These are phyloP conservation scores for Papiliotrema laurentii DNA, from an alignment of 1,284 basidiomycete genomes.

Conservation along the genomic window DNA sequence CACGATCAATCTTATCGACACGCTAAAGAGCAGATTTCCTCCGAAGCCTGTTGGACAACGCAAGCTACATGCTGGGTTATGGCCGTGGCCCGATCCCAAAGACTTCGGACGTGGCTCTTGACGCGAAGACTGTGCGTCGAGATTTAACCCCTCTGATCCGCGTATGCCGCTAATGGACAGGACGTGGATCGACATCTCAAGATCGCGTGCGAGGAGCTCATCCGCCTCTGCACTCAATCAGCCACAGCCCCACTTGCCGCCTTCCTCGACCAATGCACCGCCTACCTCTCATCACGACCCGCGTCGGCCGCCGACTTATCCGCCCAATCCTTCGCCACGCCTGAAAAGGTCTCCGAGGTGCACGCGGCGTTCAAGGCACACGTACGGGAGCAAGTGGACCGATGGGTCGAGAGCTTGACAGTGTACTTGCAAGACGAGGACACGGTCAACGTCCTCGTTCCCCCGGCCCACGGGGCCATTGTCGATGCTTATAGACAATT, in stretches of 20 bases:
- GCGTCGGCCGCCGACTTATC: conserved; percentile 49
- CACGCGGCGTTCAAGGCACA: conserved; percentile 56
- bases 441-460: conserved; percentile 69
- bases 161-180: conserved; percentile 44
- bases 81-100: conserved; percentile 16
- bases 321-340: conserved; percentile 52
- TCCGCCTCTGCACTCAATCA: conserved; percentile 58
- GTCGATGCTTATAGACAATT: conserved; percentile 68
- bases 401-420: conserved; percentile 56
- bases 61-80: conserved; percentile 60
- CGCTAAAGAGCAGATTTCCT: conserved; percentile 58
- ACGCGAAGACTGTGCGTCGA: conserved; percentile 54
- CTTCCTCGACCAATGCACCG: conserved; percentile 57
- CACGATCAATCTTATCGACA: background rate
- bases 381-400: conserved; percentile 55
- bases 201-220: conserved; percentile 73
- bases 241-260: conserved; percentile 55
- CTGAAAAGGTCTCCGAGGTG: conserved; percentile 49
- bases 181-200: conserved; percentile 80
- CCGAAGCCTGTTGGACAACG: conserved; percentile 65
- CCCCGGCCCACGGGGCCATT: conserved; percentile 67
- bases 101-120: conserved; percentile 28
- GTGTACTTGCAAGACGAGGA: conserved; percentile 74
- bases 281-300: conserved; percentile 35
- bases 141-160: background rate